Percentiles rank a stretch among this genome's conserved stretches.
Evolutionary conservation across 352 stramenopile species (phyloP).

Genomic region (Phytopythium chamaehyphon): DNA sequence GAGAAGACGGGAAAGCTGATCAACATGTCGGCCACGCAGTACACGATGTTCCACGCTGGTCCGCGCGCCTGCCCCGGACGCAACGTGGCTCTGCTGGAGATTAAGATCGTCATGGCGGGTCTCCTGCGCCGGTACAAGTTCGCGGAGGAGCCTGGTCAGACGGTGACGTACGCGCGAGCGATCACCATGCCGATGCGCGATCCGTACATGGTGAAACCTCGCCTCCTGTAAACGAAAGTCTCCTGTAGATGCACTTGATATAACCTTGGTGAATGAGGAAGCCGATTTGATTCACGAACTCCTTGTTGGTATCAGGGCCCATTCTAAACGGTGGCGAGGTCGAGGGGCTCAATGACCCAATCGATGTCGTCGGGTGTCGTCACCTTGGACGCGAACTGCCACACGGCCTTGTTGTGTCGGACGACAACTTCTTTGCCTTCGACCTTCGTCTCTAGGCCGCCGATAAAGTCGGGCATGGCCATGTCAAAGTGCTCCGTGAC

Average conservation of each 20-base stretch:
- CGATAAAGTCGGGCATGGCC: constrained; percentile 7
- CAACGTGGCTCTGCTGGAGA: constrained; percentile 13
- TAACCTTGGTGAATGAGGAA: too few relatives aligned
- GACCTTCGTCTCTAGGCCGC: neutral
- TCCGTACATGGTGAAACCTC: constrained; percentile 7
- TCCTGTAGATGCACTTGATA: too few relatives aligned
- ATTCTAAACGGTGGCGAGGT: constrained; percentile 10
- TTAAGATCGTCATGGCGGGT: constrained; percentile 16
- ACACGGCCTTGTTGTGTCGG: constrained; percentile 19
- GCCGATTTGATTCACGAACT: too few relatives aligned
- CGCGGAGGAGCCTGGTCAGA: constrained; percentile 5
- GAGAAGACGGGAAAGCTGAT: constrained; percentile 9
- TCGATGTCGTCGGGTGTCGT: constrained; percentile 20
- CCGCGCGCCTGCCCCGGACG: constrained; percentile 8
- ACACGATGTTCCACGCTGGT: constrained; percentile 9
- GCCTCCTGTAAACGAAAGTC: too few relatives aligned
- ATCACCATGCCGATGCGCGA: constrained; percentile 16
- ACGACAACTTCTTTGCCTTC: constrained; percentile 6
- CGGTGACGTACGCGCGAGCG: constrained; percentile 11
- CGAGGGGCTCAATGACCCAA: constrained; percentile 22
- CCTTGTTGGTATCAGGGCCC: too few relatives aligned
- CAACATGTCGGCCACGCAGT: constrained; percentile 5
- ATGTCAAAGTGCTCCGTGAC: constrained; percentile 22
- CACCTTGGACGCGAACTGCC: constrained; percentile 25
- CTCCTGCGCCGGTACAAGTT: constrained; percentile 8